phyloP scores from a whole-genome alignment of 2,329 filamentous ascomycete species.

The Microdochium paspali region DNA sequence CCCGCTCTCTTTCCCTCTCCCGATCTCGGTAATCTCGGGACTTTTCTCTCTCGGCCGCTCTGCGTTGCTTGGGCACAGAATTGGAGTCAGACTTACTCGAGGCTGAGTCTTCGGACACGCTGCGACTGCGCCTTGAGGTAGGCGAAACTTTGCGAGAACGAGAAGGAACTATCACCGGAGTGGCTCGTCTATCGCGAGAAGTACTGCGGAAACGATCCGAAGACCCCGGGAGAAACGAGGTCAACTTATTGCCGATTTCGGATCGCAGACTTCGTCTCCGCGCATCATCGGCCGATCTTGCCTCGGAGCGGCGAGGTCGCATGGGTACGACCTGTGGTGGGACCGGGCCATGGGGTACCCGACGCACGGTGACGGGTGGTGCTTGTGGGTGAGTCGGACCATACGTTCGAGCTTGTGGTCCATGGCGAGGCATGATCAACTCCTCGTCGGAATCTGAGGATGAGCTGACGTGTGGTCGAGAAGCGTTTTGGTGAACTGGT shows the following conservation, averaged over 20 bases:
- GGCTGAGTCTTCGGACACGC: slow-evolving; percentile 16
- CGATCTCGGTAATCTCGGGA: background rate
- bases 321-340: slow-evolving; percentile 6
- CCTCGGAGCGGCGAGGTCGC: slow-evolving; percentile 11
- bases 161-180: slow-evolving; percentile 2
- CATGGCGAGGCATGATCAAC: background rate
- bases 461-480: background rate
- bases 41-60: slow-evolving; percentile 2
- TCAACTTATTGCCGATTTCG: slow-evolving; percentile 16
- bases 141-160: slow-evolving; percentile 11
- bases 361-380: background rate
- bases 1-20: background rate
- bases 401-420: background rate
- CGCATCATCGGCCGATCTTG: slow-evolving; percentile 14
- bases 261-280: slow-evolving; percentile 16
- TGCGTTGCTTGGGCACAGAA: slow-evolving; percentile 7
- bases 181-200: slow-evolving; percentile 16
- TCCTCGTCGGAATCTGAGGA: background rate
- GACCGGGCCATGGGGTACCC: slow-evolving; percentile 14
- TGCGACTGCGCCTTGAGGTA: slow-evolving; percentile 13
- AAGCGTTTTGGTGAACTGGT: background rate
- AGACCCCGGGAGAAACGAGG: slow-evolving; percentile 15
- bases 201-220: slow-evolving; percentile 16
- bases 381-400: background rate
- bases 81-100: slow-evolving; percentile 16